Evolutionary conservation across 1,284 basidiomycete species (phyloP).

Genomic region (Cryptococcus floricola): DNA sequence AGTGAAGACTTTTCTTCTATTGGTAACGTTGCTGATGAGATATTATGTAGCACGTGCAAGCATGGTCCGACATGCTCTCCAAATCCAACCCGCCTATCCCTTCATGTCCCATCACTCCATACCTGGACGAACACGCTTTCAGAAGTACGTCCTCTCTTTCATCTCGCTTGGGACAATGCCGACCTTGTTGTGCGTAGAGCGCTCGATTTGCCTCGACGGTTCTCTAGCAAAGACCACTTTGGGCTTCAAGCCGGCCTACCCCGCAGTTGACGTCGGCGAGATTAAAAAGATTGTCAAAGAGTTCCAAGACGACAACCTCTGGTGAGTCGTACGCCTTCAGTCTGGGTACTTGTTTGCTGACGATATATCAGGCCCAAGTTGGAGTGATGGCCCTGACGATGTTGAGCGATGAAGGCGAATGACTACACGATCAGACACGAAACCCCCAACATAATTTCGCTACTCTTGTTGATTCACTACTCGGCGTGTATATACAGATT

Average conservation of each 20-base stretch:
- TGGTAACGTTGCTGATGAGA: background rate
- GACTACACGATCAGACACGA: no score
- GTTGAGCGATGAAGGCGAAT: no score
- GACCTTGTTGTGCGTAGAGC: constrained; percentile 52
- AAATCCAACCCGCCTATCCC: constrained; percentile 68
- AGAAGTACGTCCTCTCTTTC: constrained; percentile 27
- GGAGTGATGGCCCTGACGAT: no score
- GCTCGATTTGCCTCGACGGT: constrained; percentile 46
- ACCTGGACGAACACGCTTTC: constrained; percentile 67
- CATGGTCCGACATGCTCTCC: constrained; percentile 78
- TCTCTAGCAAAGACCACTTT: constrained; percentile 51
- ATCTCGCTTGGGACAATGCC: background rate
- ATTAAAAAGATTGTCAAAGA: constrained; percentile 36
- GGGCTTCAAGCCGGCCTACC: constrained; percentile 64
- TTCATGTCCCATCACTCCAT: constrained; percentile 72
- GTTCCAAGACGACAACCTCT: constrained; percentile 44
- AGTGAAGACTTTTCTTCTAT: constrained; percentile 4
- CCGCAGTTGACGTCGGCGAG: constrained; percentile 49
- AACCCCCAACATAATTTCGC: no score
- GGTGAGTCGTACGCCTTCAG: constrained; percentile 23
- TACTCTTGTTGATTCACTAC: no score
- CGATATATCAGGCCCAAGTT: no score
- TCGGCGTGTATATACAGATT: background rate
- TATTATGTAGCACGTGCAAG: constrained; percentile 61
- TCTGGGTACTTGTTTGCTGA: no score